Evolutionary conservation across 805 yeast species (phyloP).

Genomic region (Candida krabiensis): DNA sequence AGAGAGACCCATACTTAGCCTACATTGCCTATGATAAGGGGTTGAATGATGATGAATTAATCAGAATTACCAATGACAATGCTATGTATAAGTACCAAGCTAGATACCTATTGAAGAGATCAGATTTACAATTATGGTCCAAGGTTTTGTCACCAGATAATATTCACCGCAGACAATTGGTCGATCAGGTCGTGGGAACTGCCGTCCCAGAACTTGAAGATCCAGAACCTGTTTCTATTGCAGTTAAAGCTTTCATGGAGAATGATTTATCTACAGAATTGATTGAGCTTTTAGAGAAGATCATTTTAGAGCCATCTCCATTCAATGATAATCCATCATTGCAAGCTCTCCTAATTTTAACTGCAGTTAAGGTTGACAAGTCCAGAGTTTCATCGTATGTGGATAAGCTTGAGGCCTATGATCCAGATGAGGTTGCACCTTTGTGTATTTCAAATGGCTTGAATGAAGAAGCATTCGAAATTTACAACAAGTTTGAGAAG

Average conservation of each 20-base stretch:
- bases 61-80: constrained; percentile 92
- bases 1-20: constrained; percentile 97
- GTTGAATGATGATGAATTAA: constrained; percentile 82
- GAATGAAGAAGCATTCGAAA: constrained; percentile 91
- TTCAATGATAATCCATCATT: constrained; percentile 93
- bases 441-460: constrained; percentile 86
- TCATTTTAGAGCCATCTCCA: constrained; percentile 95
- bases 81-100: constrained; percentile 99
- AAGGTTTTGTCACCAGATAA: constrained; percentile 74
- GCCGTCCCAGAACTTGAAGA: constrained; percentile 93
- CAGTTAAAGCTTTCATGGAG: constrained; percentile 95
- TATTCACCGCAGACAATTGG: constrained; percentile 83
- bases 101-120: constrained; percentile 85
- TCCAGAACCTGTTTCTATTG: constrained; percentile 90
- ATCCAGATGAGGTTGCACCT: constrained; percentile 91
- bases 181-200: constrained; percentile 93
- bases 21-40: constrained; percentile 98
- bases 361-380: constrained; percentile 95
- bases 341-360: constrained; percentile 88
- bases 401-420: constrained; percentile 87
- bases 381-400: constrained; percentile 79
- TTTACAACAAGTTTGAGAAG: constrained; percentile 81
- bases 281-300: constrained; percentile 92
- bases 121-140: constrained; percentile 84
- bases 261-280: constrained; percentile 90